Base-by-base conservation (phyloP, 2,329 filamentous ascomycete species). In the Chrysosporium queenslandicum region DNA sequence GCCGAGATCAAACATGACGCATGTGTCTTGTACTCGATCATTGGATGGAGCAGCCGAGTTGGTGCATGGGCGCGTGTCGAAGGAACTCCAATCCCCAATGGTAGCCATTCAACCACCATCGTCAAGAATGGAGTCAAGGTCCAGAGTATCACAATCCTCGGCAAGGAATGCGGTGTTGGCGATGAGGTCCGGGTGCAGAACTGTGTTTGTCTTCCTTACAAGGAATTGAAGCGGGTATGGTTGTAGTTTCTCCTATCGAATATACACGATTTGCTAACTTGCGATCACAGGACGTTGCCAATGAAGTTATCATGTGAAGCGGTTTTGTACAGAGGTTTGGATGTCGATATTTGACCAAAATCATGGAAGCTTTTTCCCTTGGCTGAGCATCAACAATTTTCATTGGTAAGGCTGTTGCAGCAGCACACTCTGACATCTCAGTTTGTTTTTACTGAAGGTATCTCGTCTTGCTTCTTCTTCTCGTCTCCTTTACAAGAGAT, bases 101-200 rank as follows among this genome's bases (percentile, higher is more conserved):
- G 79, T 49, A 95, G 86, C 74, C 91, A 97, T 74, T 86, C 82
- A 50, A 97, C 91, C 12, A 95, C 86, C 72, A 89, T 97, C 63
- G 78, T 97, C 70, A 97, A 96, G 81, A 94, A 96, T 64, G 92
- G 92, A 48, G 83, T 97, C 71, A 97, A 97, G 77, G 92, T 98
- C 48, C 92, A 97, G 77, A 94, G 88, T 70, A 92, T 97, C 66
- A 97, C 91, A 43, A 98, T 97, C 60, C 72, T 98, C 57, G 91
- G 91, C 66, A 96, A 97, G 77, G 92, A 98, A 71, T 97, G 91
- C 65, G 81, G 77, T 52, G 92, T 97, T 27, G 89, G 85, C 3
- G 92, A 98, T 63, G 92, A 97, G 71, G 84, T 97, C 9, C 82
- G 89, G 57, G 89, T 98, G 61, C 91, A 97, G 75, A 97, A 98